phyloP scores from a whole-genome alignment of 305 asterid species.

The Solanum hybrid region DNA sequence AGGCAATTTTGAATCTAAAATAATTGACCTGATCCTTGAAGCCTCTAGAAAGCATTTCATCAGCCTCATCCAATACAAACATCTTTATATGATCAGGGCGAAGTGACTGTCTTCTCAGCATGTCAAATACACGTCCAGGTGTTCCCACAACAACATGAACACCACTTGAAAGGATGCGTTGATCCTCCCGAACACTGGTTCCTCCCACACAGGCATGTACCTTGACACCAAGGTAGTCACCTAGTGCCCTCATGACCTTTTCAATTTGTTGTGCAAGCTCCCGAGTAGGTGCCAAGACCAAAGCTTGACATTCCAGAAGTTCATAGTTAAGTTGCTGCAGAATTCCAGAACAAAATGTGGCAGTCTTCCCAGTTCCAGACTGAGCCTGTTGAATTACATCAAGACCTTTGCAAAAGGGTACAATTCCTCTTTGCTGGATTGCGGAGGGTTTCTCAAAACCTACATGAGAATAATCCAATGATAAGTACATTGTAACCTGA shows the following conservation, averaged over 20 bases:
- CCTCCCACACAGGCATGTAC: constrained; percentile 25
- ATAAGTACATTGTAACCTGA: not conserved
- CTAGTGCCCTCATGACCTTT: constrained; percentile 22
- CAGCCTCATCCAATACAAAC: constrained; percentile 21
- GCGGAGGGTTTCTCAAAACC: constrained; percentile 25
- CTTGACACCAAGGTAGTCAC: constrained; percentile 19
- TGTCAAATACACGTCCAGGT: constrained; percentile 21
- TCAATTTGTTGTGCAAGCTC: constrained; percentile 25
- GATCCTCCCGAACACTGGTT: constrained; percentile 19
- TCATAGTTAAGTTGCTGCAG: constrained; percentile 19
- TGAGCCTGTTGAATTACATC: constrained; percentile 12
- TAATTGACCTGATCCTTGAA: constrained; percentile 18
- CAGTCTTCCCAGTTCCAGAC: constrained; percentile 19
- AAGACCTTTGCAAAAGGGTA: constrained; percentile 22
- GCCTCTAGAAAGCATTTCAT: constrained; percentile 25
- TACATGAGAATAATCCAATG: not conserved
- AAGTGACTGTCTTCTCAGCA: constrained; percentile 19
- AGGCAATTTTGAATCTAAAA: not conserved
- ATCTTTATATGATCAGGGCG: constrained; percentile 16
- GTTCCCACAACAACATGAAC: constrained; percentile 26
- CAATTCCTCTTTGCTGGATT: constrained; percentile 22
- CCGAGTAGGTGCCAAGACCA: constrained; percentile 21
- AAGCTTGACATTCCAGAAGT: constrained; percentile 12
- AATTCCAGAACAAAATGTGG: constrained; percentile 21
- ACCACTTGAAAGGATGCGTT: constrained; percentile 15